phyloP scores from a whole-genome alignment of 805 yeast species.

The Yamadazyma ubonensis region DNA sequence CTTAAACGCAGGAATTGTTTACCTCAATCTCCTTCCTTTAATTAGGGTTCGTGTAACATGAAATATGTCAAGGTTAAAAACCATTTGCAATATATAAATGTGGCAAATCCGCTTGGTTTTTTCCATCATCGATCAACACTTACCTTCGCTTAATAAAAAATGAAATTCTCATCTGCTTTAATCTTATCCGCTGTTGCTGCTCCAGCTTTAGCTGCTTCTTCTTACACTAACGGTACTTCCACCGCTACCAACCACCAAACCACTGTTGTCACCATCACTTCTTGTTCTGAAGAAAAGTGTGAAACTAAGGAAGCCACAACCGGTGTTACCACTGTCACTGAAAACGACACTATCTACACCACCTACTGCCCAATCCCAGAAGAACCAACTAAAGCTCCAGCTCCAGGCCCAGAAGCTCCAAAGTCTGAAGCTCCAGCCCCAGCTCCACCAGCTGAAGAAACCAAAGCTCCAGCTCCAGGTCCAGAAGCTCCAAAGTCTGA shows the following conservation, averaged over 20 bases:
- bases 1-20: not conserved
- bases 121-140: not conserved
- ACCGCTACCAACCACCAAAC: slow-evolving; percentile 28
- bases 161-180: slow-evolving; percentile 38
- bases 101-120: not conserved
- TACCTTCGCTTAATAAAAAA: slow-evolving; percentile 14
- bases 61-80: slow-evolving; percentile 6
- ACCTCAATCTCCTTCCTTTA: slow-evolving; percentile 1
- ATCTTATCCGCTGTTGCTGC: slow-evolving; percentile 28
- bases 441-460: slow-evolving; percentile 13
- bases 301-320: slow-evolving; percentile 29
- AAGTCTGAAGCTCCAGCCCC: slow-evolving; percentile 16
- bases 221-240: slow-evolving; percentile 28
- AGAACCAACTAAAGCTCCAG: slow-evolving; percentile 22
- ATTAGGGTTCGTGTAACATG: slow-evolving; percentile 7
- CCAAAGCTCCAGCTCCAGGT: slow-evolving; percentile 17
- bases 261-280: slow-evolving; percentile 37
- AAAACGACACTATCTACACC: slow-evolving; percentile 30
- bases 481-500: slow-evolving; percentile 17
- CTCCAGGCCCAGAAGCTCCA: slow-evolving; percentile 20
- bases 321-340: slow-evolving; percentile 37
- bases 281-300: slow-evolving; percentile 35
- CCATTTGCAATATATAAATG: slow-evolving; percentile 4
- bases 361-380: slow-evolving; percentile 32
- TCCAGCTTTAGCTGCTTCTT: slow-evolving; percentile 29